Conservation (phyloP, 352 stramenopile genomes). For the Blastocystis sp. region DNA sequence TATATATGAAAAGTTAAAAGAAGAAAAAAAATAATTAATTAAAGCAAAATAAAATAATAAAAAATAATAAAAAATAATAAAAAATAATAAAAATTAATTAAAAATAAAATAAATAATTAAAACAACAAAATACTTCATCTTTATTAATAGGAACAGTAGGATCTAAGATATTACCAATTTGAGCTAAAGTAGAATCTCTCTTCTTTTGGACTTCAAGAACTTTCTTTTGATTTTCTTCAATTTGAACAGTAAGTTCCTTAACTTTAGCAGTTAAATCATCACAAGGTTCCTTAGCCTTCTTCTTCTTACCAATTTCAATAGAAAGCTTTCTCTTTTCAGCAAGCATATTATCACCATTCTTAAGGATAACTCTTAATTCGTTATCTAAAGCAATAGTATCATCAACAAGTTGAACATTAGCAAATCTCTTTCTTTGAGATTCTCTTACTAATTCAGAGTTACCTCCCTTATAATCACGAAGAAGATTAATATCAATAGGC, state of each 20-base stretch:
- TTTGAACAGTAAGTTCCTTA: constrained; percentile 38
- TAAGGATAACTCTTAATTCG: too few relatives aligned
- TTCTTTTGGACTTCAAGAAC: constrained; percentile 54
- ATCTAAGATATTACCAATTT: constrained; percentile 91
- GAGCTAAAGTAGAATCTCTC: constrained; percentile 56
- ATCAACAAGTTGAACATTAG: constrained; percentile 58
- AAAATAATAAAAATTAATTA: constrained; percentile 72
- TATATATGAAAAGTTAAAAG: constrained; percentile 29
- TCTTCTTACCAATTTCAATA: too few relatives aligned
- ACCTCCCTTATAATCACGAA: constrained; percentile 58
- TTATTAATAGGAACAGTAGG: constrained; percentile 74
- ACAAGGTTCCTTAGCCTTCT: constrained; percentile 65
- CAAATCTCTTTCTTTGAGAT: constrained; percentile 58
- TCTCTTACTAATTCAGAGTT: constrained; percentile 57
- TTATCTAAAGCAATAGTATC: constrained; percentile 61
- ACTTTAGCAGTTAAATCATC: constrained; percentile 55
- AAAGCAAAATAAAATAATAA: too few relatives aligned
- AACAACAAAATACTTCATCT: constrained; percentile 65
- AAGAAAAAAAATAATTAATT: background rate
- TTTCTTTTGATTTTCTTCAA: constrained; percentile 60
- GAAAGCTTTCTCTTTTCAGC: too few relatives aligned
- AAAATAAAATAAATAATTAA: too few relatives aligned
- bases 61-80: constrained; percentile 49
- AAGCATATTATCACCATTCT: too few relatives aligned
- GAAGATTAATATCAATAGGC: constrained; percentile 66